phyloP scores from a whole-genome alignment of 371 early-diverging fungal species.

The Mucor piriformis region DNA sequence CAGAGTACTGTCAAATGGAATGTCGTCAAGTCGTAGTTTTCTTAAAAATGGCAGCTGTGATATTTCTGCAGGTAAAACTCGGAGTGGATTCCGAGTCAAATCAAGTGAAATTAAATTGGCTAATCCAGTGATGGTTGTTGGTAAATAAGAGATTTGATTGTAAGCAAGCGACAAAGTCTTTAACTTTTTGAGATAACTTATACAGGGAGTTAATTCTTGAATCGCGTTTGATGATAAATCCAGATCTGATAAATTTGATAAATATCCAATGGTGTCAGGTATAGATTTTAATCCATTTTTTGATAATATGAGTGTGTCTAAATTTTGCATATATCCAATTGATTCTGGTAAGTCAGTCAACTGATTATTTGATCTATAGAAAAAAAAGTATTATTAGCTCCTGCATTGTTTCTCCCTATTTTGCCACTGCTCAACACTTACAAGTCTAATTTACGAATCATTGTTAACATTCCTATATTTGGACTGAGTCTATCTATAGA shows the following conservation, averaged over 20 bases:
- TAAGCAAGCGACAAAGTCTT: conserved; percentile 16
- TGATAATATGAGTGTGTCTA: conserved; percentile 27
- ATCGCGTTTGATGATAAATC: conserved; percentile 55
- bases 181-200: conserved; percentile 41
- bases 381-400: not conserved
- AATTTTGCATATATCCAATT: conserved; percentile 25
- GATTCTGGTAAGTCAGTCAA: conserved; percentile 28
- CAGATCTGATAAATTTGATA: conserved; percentile 57
- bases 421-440: conserved; percentile 17
- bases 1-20: conserved; percentile 35
- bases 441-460: conserved; percentile 28
- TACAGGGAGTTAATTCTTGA: conserved; percentile 45
- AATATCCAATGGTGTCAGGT: conserved; percentile 65
- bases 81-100: conserved; percentile 62
- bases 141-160: conserved; percentile 38
- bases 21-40: conserved; percentile 50
- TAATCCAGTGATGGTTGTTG: conserved; percentile 68
- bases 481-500: conserved; percentile 19
- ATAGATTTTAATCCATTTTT: conserved; percentile 60
- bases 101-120: conserved; percentile 60
- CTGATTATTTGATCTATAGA: conserved; percentile 27
- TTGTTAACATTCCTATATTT: conserved; percentile 29
- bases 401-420: conserved; percentile 11
- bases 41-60: conserved; percentile 55
- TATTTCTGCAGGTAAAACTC: conserved; percentile 30